Percentiles rank a stretch among this genome's conserved stretches.
Evolutionary conservation across 1,139 yeast species (phyloP).

Genomic region (Yamadazyma blattariae): DNA sequence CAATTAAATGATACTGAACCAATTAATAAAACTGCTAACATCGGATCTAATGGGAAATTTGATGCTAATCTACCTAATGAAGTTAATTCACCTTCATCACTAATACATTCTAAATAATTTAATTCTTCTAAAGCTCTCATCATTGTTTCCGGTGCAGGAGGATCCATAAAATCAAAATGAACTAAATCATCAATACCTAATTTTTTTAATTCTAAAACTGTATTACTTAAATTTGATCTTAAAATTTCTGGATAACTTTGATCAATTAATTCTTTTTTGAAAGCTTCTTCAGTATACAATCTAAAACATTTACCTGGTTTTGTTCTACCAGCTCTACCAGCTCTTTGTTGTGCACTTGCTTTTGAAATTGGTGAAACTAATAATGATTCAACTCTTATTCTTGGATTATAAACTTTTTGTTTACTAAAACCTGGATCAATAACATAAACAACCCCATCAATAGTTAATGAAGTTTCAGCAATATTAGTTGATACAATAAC

Average conservation of each 20-base stretch:
- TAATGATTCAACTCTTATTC: conserved; percentile 91
- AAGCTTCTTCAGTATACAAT: conserved; percentile 94
- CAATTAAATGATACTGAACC: conserved; percentile 83
- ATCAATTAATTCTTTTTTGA: conserved; percentile 87
- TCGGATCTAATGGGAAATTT: conserved; percentile 93
- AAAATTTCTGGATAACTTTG: conserved; percentile 96
- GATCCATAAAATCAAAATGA: conserved; percentile 98
- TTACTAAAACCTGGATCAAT: conserved; percentile 97
- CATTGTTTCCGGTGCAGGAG: conserved; percentile 99
- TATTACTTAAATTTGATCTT: conserved; percentile 85
- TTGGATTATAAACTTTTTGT: conserved; percentile 94
- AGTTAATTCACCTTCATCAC: conserved; percentile 90
- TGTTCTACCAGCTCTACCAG: conserved; percentile 99
- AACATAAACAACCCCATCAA: conserved; percentile 95
- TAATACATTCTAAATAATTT: conserved; percentile 83
- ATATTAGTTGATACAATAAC: conserved; percentile 93
- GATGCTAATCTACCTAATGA: conserved; percentile 87
- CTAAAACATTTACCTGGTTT: conserved; percentile 98
- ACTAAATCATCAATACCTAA: conserved; percentile 94
- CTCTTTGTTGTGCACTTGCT: conserved; percentile 97
- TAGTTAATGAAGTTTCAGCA: conserved; percentile 96
- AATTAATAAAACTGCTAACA: conserved; percentile 89
- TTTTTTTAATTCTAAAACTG: conserved; percentile 89
- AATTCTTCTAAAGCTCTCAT: conserved; percentile 97
- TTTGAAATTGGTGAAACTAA: conserved; percentile 95